Evolutionary conservation across 192 early-diverging fungal genomes (phyloP), one percentile per base, ranked within the genome.

Genomic region (Entomortierella beljakovae): DNA sequence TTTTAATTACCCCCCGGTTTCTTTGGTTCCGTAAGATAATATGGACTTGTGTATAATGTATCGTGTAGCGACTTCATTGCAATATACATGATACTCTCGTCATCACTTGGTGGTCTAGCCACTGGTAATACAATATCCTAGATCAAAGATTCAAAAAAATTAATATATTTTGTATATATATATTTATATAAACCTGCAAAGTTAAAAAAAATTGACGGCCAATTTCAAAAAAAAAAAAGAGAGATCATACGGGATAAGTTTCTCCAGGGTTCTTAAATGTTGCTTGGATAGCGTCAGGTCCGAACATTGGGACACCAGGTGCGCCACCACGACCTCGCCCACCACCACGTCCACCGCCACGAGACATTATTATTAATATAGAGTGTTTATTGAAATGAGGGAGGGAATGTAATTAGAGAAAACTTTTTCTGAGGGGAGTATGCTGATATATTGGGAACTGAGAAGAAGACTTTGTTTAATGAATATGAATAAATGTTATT

Each of bases 261-360:
- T 70, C 75, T 40, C 68, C 75, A 23, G 75, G 75, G 28, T 79
- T 79, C 50, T 69, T 79, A 51, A 79, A 79, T 4, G 75, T 79
- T 6, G 75, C 61, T 7, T 64, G 60, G 60, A 79, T 79, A 9
- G 68, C 75, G 22, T 79, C 75, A 7, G 75, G 75, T 37, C 75
- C 75, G 64, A 65, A 79, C 38, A 64, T 65, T 35, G 54, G 67
- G 15, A 79, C 64, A 10, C 48, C 51, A 25, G 75, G 75, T 8
- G 32, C 61, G 20, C 75, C 62, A 6, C 65, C 51, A 26, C 74
- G 52, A 9, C 74, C 16, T 38, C 74, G 52, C 18, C 73, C 46
- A 9, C 75, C 73, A 26, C 73, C 67, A 6, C 75, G 61, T 43
- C 75, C 75, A 32, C 75, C 67, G 10, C 72, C 71, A 31, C 72